Evolutionary conservation across 129 eudicot genomes (phyloP).

Genomic region (Flaveria linearis): DNA sequence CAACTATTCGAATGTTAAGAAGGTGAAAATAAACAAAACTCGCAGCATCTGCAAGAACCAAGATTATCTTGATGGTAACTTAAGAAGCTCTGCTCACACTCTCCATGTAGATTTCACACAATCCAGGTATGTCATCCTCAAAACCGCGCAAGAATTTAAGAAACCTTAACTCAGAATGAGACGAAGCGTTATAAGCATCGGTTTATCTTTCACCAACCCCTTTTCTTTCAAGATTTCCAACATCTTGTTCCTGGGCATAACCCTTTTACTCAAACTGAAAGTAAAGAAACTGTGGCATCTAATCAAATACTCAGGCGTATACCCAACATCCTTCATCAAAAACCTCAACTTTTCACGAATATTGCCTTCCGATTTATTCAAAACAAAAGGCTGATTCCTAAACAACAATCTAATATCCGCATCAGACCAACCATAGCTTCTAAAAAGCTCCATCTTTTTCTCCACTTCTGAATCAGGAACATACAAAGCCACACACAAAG

Average conservation of each 20-base stretch:
- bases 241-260: constrained; percentile 41
- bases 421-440: constrained; percentile 49
- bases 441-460: constrained; percentile 32
- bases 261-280: constrained; percentile 42
- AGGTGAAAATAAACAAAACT: constrained; percentile 4
- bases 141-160: constrained; percentile 33
- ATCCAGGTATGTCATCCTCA: constrained; percentile 28
- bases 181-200: constrained; percentile 23
- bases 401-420: constrained; percentile 27
- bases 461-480: constrained; percentile 17
- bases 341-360: constrained; percentile 32
- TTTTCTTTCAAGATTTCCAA: constrained; percentile 44
- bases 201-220: constrained; percentile 27
- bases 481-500: constrained; percentile 28
- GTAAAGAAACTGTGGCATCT: constrained; percentile 22
- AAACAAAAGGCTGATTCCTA: constrained; percentile 27
- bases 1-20: background rate
- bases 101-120: constrained; percentile 30
- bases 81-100: constrained; percentile 22
- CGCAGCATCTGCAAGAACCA: background rate
- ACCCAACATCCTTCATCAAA: constrained; percentile 44
- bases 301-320: constrained; percentile 31
- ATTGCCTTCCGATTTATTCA: constrained; percentile 32
- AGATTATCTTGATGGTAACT: background rate
- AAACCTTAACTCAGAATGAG: constrained; percentile 27